Evolutionary conservation across 805 yeast genomes (phyloP).

Genomic region (Schwanniomyces occidentalis): DNA sequence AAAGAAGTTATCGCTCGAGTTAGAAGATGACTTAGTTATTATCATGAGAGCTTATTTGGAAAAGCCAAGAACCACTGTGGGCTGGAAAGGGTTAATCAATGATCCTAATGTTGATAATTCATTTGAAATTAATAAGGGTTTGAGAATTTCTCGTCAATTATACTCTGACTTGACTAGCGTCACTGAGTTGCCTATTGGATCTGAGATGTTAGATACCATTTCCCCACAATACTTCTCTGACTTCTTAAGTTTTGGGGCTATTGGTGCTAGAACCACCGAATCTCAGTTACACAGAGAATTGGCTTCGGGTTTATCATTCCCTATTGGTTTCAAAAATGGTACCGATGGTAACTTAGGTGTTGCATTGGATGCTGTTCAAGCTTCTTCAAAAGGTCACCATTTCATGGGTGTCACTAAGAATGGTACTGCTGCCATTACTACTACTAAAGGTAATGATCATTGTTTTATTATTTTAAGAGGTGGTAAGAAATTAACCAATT

Average conservation of each 20-base stretch:
- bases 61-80: slow-evolving; percentile 98
- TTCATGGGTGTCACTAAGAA: slow-evolving; percentile 97
- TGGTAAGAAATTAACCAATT: slow-evolving; percentile 92
- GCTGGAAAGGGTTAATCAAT: slow-evolving; percentile 97
- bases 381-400: slow-evolving; percentile 91
- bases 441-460: slow-evolving; percentile 93
- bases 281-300: slow-evolving; percentile 97
- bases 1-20: slow-evolving; percentile 65
- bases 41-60: slow-evolving; percentile 98
- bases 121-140: slow-evolving; percentile 93
- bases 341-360: slow-evolving; percentile 94
- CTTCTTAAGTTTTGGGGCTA: slow-evolving; percentile 90
- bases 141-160: slow-evolving; percentile 81
- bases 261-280: slow-evolving; percentile 99
- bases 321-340: slow-evolving; percentile 97
- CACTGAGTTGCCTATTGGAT: slow-evolving; percentile 84
- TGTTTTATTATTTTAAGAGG: slow-evolving; percentile 96
- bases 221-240: slow-evolving; percentile 95
- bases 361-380: slow-evolving; percentile 90
- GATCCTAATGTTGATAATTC: slow-evolving; percentile 94
- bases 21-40: slow-evolving; percentile 73
- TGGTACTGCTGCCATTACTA: slow-evolving; percentile 94
- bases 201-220: slow-evolving; percentile 97
- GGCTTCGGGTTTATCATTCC: slow-evolving; percentile 98
- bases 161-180: slow-evolving; percentile 75